A percentile compares a stretch with the other conserved stretches of the same genome.
Evolutionary conservation across 768 basidiomycete genomes (phyloP).

Genomic region (Myochromella boudieri): DNA sequence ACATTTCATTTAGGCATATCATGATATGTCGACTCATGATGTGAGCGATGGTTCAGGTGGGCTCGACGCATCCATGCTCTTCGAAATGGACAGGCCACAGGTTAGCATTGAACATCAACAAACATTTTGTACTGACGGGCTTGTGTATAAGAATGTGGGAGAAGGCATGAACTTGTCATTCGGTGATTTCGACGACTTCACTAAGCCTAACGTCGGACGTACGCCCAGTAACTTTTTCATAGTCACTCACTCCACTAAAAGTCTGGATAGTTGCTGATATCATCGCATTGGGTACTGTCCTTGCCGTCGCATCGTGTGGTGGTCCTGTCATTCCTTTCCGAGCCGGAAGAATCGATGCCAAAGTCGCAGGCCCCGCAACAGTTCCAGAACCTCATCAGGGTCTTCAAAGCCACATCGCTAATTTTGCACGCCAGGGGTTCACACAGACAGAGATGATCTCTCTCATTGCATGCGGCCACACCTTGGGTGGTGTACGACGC

Average conservation of each 20-base stretch:
- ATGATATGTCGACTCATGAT: constrained; percentile 26
- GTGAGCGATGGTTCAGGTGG: too few species aligned
- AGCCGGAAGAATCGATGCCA: too few species aligned
- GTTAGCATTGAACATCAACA: too few species aligned
- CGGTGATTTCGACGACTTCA: neutral
- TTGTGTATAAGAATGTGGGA: constrained; percentile 5
- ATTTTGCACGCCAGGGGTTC: constrained; percentile 29
- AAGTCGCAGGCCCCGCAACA: too few species aligned
- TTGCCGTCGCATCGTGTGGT: constrained; percentile 24
- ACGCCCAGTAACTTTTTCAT: neutral
- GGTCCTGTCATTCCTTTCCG: constrained; percentile 31
- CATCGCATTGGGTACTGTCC: constrained; percentile 27
- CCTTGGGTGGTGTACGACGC: too few species aligned
- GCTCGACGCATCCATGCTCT: too few species aligned
- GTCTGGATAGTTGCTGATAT: constrained; percentile 26
- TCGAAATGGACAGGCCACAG: too few species aligned
- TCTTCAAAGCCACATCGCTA: constrained; percentile 25
- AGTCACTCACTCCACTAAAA: neutral
- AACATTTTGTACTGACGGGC: too few species aligned
- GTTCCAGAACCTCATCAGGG: too few species aligned
- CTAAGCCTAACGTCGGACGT: neutral
- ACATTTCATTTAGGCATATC: constrained; percentile 17
- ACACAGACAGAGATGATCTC: constrained; percentile 30
- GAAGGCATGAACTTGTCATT: neutral
- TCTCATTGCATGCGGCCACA: constrained; percentile 33